phyloP scores from a whole-genome alignment of 495 filamentous ascomycete species.

The Durotheca rogersii region DNA sequence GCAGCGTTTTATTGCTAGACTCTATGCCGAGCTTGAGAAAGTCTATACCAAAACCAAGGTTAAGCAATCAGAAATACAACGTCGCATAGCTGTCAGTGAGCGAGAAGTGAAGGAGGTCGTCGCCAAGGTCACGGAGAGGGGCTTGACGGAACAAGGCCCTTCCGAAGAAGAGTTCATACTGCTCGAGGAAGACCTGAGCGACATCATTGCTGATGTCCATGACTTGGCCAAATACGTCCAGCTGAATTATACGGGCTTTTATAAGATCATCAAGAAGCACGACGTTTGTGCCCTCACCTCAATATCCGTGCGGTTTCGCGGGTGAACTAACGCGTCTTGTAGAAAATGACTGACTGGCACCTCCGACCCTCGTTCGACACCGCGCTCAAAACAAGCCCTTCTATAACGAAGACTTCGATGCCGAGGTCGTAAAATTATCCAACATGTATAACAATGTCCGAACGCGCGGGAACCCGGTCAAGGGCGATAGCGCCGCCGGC shows the following conservation, averaged over 20 bases:
- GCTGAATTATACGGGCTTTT: slow-evolving; percentile 97
- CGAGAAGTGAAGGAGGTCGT: slow-evolving; percentile 87
- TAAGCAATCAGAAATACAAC: slow-evolving; percentile 90
- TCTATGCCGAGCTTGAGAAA: slow-evolving; percentile 92
- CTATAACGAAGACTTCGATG: slow-evolving; percentile 98
- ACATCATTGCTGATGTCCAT: slow-evolving; percentile 98
- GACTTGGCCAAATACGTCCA: slow-evolving; percentile 98
- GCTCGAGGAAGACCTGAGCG: slow-evolving; percentile 91
- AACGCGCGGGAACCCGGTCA: slow-evolving; percentile 86
- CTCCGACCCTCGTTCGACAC: slow-evolving; percentile 92
- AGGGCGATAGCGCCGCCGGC: slow-evolving; percentile 87
- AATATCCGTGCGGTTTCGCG: background rate
- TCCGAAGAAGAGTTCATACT: slow-evolving; percentile 92
- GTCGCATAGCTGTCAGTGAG: slow-evolving; percentile 82
- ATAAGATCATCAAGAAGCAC: slow-evolving; percentile 99
- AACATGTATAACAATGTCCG: slow-evolving; percentile 93
- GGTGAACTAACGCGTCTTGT: slow-evolving; percentile 28
- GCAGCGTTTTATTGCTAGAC: slow-evolving; percentile 76
- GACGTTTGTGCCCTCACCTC: slow-evolving; percentile 62
- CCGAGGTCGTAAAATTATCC: slow-evolving; percentile 91
- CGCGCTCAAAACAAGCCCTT: slow-evolving; percentile 94
- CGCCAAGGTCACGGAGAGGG: slow-evolving; percentile 62
- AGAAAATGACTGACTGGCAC: slow-evolving; percentile 96
- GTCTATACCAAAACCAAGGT: slow-evolving; percentile 95
- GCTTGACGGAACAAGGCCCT: slow-evolving; percentile 56